Evolutionary conservation across 2,329 filamentous ascomycete genomes (phyloP), one percentile per base, ranked within the genome.

Genomic region (Xylariales sp.): DNA sequence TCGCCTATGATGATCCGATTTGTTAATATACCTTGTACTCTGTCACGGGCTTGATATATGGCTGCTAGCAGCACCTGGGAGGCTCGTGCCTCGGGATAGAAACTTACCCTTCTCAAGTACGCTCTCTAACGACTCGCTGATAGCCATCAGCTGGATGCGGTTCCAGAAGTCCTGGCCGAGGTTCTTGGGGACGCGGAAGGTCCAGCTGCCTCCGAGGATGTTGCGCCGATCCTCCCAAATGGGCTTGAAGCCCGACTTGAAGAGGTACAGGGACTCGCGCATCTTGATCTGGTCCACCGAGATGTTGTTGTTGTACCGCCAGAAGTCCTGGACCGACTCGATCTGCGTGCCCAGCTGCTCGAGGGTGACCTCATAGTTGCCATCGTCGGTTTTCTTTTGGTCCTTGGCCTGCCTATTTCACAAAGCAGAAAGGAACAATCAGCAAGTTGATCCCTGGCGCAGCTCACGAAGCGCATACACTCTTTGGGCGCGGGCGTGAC

Each of bases 161-260:
- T 82, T 89, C 88, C 84, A 96, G 56, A 87, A 85, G 52, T 83
- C 83, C 3, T 80, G 76, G 5, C 78, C 79, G 25, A 76, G 74
- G 44, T 71, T 73, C 69, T 95, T 95, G 46, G 83, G 81, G 30
- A 96, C 83, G 35, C 90, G 82, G 64, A 97, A 95, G 16, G 88
- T 94, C 88, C 88, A 96, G 59, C 85, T 85, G 34, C 91, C 91
- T 37, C 91, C 91, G 44, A 81, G 74, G 42, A 84, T 71, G 63
- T 96, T 96, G 53, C 93, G 81, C 28, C 86, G 78, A 59, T 97
- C 91, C 65, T 89, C 85, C 85, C 85, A 89, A 49, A 88, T 69
- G 40, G 85, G 85, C 46, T 76, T 76, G 62, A 88, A 87, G 24
- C 85, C 85, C 45, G 78, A 72, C 61, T 88, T 88, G 71, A 89